Percentiles rank a stretch among this genome's conserved stretches.
phyloP scores from a whole-genome alignment of 1,284 basidiomycete genomes.

The Rhodofomes roseus region DNA sequence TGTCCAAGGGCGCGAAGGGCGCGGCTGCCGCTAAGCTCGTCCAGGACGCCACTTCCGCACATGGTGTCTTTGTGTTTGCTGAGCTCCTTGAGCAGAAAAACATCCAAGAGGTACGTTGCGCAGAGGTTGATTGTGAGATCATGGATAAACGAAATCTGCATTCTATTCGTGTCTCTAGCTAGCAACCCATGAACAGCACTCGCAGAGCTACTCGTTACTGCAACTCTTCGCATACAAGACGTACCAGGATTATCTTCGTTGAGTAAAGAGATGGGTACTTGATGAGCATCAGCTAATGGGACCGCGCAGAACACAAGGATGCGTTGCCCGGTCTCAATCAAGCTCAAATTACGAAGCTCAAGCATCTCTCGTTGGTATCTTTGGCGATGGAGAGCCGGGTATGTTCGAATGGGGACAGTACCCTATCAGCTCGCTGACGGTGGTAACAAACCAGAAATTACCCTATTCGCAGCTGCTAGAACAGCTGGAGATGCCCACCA shows the following conservation, averaged over 20 bases:
- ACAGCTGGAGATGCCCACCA: slow-evolving; percentile 66
- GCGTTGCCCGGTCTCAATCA: slow-evolving; percentile 64
- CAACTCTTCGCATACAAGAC: slow-evolving; percentile 89
- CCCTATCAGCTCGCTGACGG: not conserved
- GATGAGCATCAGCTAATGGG: not conserved
- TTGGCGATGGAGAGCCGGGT: slow-evolving; percentile 74
- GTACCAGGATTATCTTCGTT: slow-evolving; percentile 70
- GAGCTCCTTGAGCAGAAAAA: slow-evolving; percentile 82
- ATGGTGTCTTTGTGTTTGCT: slow-evolving; percentile 87
- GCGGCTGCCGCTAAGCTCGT: slow-evolving; percentile 88
- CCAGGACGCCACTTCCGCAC: slow-evolving; percentile 81
- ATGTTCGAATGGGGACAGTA: slow-evolving; percentile 27
- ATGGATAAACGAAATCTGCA: too few relatives aligned
- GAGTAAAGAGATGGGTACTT: slow-evolving; percentile 7
- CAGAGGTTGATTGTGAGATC: not conserved
- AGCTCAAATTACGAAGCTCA: slow-evolving; percentile 81
- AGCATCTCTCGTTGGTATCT: slow-evolving; percentile 87
- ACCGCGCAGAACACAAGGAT: slow-evolving; percentile 54
- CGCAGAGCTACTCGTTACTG: slow-evolving; percentile 60
- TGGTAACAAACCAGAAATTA: slow-evolving; percentile 50
- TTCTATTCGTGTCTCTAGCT: slow-evolving; percentile 42
- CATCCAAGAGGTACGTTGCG: slow-evolving; percentile 69
- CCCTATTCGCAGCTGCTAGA: slow-evolving; percentile 66
- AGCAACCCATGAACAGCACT: slow-evolving; percentile 55
- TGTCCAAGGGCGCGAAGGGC: slow-evolving; percentile 87